Evolutionary conservation across 2,329 filamentous ascomycete genomes (phyloP).

Genomic region (Sporothrix mexicana): DNA sequence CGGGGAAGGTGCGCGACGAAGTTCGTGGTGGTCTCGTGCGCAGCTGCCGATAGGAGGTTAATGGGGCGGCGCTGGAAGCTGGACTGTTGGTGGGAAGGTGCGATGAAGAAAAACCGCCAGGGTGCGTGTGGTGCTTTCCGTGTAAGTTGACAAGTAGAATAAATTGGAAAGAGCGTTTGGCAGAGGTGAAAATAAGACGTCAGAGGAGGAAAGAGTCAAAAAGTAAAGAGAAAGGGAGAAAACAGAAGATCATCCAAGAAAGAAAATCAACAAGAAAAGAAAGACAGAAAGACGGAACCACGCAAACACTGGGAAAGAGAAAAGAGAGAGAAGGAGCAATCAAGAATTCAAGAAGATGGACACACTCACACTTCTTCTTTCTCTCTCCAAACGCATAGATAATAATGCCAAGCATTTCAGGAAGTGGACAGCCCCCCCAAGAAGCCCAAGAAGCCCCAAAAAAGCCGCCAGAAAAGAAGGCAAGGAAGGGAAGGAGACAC

Average conservation of each 20-base stretch:
- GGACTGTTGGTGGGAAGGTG: conserved; percentile 8
- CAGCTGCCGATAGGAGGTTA: conserved; percentile 20
- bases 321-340: not conserved
- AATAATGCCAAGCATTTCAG: conserved; percentile 6
- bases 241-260: not conserved
- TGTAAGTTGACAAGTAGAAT: conserved; percentile 20
- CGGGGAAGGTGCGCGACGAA: conserved; percentile 18
- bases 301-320: not conserved
- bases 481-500: conserved; percentile 1
- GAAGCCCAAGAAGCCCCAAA: not conserved
- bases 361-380: not conserved
- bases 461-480: not conserved
- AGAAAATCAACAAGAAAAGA: not conserved
- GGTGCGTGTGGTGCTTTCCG: not conserved
- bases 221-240: not conserved
- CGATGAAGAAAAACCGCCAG: conserved; percentile 5
- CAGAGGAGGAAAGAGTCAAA: not conserved
- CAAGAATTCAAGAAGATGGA: not conserved
- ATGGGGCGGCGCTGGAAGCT: not conserved
- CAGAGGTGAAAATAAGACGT: not conserved
- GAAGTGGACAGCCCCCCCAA: not conserved
- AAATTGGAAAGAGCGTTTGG: conserved; percentile 7
- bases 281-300: not conserved
- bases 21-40: conserved; percentile 28
- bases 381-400: not conserved